Base-by-base conservation (phyloP, 345 rosid species). In the Eucalyptus decipiens region DNA sequence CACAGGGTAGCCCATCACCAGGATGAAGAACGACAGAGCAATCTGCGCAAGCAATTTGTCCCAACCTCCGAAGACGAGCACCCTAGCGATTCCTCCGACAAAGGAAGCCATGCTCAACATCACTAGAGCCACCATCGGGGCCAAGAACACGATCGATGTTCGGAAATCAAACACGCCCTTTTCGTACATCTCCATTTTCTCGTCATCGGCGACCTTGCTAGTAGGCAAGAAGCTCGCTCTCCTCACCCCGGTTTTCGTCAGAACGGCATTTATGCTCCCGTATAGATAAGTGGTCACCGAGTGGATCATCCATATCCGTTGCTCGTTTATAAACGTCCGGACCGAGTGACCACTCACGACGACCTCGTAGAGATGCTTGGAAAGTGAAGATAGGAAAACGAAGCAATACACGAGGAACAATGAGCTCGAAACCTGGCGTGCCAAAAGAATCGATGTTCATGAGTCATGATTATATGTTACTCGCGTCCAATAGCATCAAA, bases 1-100 rank as follows among this genome's bases (percentile, higher is more conserved):
- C 9, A 94, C 45, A 4, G 94, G 89, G 28, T 90, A 89, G 86
- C 92, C 89, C 87, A 91, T 37, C 3, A 58, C 51, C 43, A 94
- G 69, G n/a, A 94, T 89, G 88, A 90, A 94, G 52, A 88, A 45
- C 13, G 96, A 92, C 7, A 94, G 87, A 1, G 90, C 72, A 26
- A 90, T 80, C 87, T 94, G 95, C 11, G 48, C 91, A 11, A 80
- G 21, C 90, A 89, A 72, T 30, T 81, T 40, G 26, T 90, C 80
- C 92, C 90, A 87, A 32, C 47, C 88, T 28, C 92, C 92, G 8
- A 34, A 12, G 9, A 80, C 50, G 6, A 92, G 43, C 83, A 72
- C 83, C 45, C 28, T 6, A 2, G 47, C 15, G 45, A 72, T 19
- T 37, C 83, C 83, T 11, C 45, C 83, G 15, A 72, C 83, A 4